A percentile compares a stretch with the other conserved stretches of the same genome.
Evolutionary conservation across 73 alveolate genomes (phyloP).

Genomic region (Uronychia setigera): DNA sequence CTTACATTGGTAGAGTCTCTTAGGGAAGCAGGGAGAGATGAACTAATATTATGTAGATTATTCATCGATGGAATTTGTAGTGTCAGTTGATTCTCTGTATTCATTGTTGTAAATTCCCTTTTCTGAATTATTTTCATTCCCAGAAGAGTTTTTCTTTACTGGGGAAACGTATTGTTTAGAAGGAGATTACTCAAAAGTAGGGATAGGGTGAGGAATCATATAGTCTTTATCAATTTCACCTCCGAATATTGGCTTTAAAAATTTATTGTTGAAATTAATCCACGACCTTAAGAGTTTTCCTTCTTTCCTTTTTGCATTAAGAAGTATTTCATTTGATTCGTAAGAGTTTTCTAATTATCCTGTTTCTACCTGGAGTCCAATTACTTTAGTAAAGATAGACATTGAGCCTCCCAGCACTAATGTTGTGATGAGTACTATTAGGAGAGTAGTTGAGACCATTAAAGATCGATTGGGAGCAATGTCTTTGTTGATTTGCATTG

Average conservation of each 20-base stretch:
- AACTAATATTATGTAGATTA: no score
- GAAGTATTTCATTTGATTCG: not conserved
- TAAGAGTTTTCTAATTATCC: not conserved
- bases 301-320: not conserved
- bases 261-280: not conserved
- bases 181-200: no score
- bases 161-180: no score
- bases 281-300: not conserved
- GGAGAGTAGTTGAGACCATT: constrained; percentile 70
- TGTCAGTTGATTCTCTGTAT: no score
- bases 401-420: constrained; percentile 80
- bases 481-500: constrained; percentile 76
- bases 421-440: constrained; percentile 81
- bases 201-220: not conserved
- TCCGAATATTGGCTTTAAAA: constrained; percentile 8
- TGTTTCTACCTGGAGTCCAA: constrained; percentile 57
- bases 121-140: no score
- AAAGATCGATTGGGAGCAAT: constrained; percentile 62
- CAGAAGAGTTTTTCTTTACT: no score
- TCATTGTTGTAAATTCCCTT: no score
- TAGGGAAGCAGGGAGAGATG: no score
- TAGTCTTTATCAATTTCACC: constrained; percentile 22
- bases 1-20: no score
- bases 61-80: no score
- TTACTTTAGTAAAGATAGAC: constrained; percentile 79